Base-by-base conservation (phyloP, 768 basidiomycete genomes). In the Roridomyces roridus region DNA sequence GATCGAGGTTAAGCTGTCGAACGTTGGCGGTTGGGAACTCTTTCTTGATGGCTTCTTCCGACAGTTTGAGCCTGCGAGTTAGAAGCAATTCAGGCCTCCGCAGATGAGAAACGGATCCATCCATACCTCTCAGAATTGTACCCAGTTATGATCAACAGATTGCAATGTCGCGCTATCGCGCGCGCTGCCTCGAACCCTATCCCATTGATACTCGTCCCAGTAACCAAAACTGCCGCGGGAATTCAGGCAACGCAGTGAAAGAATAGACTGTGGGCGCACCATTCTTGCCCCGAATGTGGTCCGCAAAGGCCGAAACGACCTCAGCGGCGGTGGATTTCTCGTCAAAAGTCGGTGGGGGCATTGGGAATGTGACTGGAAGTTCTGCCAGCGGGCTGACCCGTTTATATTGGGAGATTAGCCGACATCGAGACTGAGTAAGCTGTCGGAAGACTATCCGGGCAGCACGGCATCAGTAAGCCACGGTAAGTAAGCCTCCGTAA, bases 81-180 rank as follows among this genome's bases (percentile, higher is more conserved):
- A 28, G 18, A 2, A n/a, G 7, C 6, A 26, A 26, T 6, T 6
- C 29, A 31, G 29, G 29, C 7, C 14, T 31, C 14, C 29, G 29
- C n/a, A 36, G 14, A 12, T 17, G 11, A 23, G 23, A 12, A 36
- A 25, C 12, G n/a, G n/a, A n/a, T n/a, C n/a, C n/a, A n/a, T n/a
- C n/a, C n/a, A n/a, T n/a, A n/a, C n/a, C 48, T 41, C 36, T 50
- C 48, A 12, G 48, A 31, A 20, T 50, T 50, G 39, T 50, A 50
- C 1, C 48, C 48, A 23, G 48, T 31, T 4, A 50, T 50, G 6
- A 50, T 31, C 18, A 50, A 36, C 36, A 50, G 48, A 28, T 50
- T 50, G 8, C 37, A 36, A n/a, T 50, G 23, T 12, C 29, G 39
- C 17, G 39, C 48, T 1, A 50, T 2, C 6, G 41, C 48, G 12